Percentiles rank a stretch among this genome's conserved stretches.
Conservation (phyloP, 2,329 filamentous ascomycete genomes). For the Fusarium sp. region DNA sequence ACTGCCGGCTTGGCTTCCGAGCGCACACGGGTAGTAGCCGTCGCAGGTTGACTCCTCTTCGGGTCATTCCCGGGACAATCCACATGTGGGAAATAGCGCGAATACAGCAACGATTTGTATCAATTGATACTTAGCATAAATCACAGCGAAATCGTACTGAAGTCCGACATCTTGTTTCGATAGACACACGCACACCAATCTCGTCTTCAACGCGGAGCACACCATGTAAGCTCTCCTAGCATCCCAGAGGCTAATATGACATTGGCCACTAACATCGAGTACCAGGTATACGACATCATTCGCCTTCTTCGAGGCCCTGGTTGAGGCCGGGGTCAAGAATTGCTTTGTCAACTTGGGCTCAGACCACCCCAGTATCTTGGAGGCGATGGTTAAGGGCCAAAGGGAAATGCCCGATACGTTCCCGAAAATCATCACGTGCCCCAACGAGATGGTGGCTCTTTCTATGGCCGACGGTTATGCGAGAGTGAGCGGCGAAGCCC, state of each 20-base stretch:
- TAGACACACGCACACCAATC: not conserved
- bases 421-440: constrained; percentile 44
- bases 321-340: constrained; percentile 58
- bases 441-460: constrained; percentile 47
- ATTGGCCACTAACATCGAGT: rapidly evolving
- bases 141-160: rapidly evolving
- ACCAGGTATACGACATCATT: constrained; percentile 23
- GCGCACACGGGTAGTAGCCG: not conserved
- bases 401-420: constrained; percentile 25
- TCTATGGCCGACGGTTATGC: constrained; percentile 41
- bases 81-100: not conserved
- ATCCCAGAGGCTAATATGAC: rapidly evolving
- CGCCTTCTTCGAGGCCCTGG: constrained; percentile 23
- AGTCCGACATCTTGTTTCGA: not conserved
- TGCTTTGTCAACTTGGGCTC: constrained; percentile 66
- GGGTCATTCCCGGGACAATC: not conserved
- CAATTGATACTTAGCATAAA: not conserved
- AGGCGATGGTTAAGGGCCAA: constrained; percentile 44
- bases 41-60: not conserved
- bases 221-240: not conserved
- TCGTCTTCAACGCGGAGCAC: not conserved
- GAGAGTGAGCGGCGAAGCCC: constrained; percentile 45
- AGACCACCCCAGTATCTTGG: constrained; percentile 54
- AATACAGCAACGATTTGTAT: not conserved
- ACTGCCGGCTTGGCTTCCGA: not conserved